Evolutionary conservation across 495 filamentous ascomycete species (phyloP).

Genomic region (Sabuloglossum arenarium): DNA sequence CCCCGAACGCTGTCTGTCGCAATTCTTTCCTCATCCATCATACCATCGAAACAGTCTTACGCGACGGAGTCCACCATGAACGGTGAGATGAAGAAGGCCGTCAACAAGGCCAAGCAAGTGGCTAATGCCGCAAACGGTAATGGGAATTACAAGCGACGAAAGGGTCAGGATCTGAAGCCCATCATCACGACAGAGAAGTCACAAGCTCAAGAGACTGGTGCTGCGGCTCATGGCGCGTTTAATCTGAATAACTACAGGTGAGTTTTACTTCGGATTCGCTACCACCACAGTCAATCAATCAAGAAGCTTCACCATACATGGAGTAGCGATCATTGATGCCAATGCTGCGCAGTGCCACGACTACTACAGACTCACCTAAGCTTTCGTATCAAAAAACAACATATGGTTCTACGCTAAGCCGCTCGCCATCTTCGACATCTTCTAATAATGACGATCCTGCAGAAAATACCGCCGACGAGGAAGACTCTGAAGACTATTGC

Average conservation of each 20-base stretch:
- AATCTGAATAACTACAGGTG: slow-evolving; percentile 19
- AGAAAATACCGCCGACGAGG: slow-evolving; percentile 90
- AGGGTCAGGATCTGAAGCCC: slow-evolving; percentile 66
- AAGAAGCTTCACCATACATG: background rate
- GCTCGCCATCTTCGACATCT: slow-evolving; percentile 60
- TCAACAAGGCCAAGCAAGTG: slow-evolving; percentile 9
- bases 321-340: background rate
- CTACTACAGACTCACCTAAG: slow-evolving; percentile 17
- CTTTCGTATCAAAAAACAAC: slow-evolving; percentile 25
- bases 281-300: background rate
- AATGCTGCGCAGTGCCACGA: background rate
- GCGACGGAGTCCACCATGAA: slow-evolving; percentile 4
- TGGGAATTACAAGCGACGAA: slow-evolving; percentile 62
- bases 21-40: background rate
- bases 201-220: slow-evolving; percentile 21
- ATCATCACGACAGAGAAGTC: slow-evolving; percentile 67
- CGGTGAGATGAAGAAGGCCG: slow-evolving; percentile 7
- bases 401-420: slow-evolving; percentile 30
- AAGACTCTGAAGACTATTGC: slow-evolving; percentile 98
- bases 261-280: background rate
- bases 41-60: background rate
- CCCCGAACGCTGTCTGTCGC: background rate
- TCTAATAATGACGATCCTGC: slow-evolving; percentile 57
- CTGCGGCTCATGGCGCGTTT: slow-evolving; percentile 18
- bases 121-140: slow-evolving; percentile 42